A percentile compares a stretch with the other conserved stretches of the same genome.
phyloP scores from a whole-genome alignment of 306 rosid species.

The Crataegus laevigata region DNA sequence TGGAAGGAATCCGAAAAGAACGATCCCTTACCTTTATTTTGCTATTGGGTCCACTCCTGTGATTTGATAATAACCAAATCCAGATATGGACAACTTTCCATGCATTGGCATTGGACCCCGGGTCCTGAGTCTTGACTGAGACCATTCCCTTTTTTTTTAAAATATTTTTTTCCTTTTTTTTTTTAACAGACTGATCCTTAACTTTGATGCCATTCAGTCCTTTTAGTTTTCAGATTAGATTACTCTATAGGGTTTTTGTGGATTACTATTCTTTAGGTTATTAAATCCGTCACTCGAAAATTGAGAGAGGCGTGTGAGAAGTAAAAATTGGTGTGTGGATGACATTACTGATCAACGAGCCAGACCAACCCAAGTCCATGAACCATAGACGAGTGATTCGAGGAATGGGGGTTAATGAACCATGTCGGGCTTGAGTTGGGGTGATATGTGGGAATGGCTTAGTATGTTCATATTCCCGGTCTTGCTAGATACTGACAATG shows the following conservation, averaged over 20 bases:
- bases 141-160: neutral
- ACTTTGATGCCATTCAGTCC: neutral
- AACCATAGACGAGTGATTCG: neutral
- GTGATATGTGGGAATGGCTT: neutral
- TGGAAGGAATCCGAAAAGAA: too few relatives aligned
- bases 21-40: too few relatives aligned
- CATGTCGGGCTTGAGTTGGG: neutral
- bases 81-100: neutral
- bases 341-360: neutral
- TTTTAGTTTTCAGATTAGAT: neutral
- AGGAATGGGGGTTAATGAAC: neutral
- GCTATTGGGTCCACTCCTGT: constrained; percentile 3
- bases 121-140: neutral
- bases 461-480: neutral
- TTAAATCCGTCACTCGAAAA: fast-evolving
- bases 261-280: too few relatives aligned
- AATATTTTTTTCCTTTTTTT: neutral
- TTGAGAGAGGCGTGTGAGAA: too few relatives aligned
- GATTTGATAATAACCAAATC: neutral
- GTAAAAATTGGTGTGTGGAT: too few relatives aligned
- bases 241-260: neutral
- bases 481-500: neutral
- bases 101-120: neutral
- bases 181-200: neutral
- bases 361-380: neutral